Evolutionary conservation across 1,284 basidiomycete species (phyloP).

Genomic region (Pholiota adiposa): DNA sequence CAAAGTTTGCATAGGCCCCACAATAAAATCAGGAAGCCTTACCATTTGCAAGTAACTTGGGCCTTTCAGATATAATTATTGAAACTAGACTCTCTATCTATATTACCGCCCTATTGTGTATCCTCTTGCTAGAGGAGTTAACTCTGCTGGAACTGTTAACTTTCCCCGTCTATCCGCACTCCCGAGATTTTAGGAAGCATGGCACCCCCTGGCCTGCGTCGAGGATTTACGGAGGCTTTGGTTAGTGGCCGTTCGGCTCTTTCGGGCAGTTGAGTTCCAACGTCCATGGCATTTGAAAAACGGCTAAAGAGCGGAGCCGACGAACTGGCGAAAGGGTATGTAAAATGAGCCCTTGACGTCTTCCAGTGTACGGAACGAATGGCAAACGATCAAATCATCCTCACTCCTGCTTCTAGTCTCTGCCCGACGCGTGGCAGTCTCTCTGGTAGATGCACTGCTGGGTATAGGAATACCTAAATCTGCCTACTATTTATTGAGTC

Average conservation of each 20-base stretch:
- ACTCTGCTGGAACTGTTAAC: too few relatives aligned
- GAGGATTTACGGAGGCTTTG: not conserved
- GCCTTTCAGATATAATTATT: too few relatives aligned
- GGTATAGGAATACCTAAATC: not conserved
- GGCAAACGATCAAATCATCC: not conserved
- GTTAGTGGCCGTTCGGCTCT: not conserved
- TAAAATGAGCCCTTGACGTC: not conserved
- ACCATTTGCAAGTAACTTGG: too few relatives aligned
- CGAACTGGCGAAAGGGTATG: slow-evolving; percentile 5
- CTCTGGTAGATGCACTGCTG: not conserved
- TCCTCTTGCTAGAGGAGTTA: too few relatives aligned
- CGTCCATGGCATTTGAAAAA: not conserved
- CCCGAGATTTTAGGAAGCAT: not conserved
- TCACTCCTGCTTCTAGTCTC: not conserved
- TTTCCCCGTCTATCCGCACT: too few relatives aligned
- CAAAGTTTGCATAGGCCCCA: not conserved
- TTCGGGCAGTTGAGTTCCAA: not conserved
- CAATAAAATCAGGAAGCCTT: not conserved
- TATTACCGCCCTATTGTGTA: too few relatives aligned
- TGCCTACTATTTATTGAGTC: not conserved
- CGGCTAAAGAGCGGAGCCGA: slow-evolving; percentile 16
- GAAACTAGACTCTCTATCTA: too few relatives aligned
- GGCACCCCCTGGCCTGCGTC: not conserved
- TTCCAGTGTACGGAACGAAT: not conserved
- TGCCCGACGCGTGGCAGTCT: not conserved